phyloP scores from a whole-genome alignment of 805 yeast species.

The Diddensiella caesifluorescens region DNA sequence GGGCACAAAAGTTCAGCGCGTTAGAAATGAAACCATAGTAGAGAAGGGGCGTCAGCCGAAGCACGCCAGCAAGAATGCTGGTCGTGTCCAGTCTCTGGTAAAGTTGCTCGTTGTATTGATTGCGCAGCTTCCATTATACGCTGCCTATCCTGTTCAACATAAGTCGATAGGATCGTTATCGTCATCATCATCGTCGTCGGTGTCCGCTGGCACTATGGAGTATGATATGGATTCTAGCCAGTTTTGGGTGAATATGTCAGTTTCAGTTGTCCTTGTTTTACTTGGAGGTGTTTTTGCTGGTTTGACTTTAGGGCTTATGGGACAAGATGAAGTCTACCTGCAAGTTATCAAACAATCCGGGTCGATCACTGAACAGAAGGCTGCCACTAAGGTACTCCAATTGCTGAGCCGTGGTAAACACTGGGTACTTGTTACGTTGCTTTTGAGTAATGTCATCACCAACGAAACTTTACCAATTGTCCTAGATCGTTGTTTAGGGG shows the following conservation, averaged over 20 bases:
- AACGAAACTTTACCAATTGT: conserved; percentile 94
- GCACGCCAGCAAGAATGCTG: too few relatives aligned
- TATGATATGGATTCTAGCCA: neutral
- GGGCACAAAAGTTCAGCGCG: too few relatives aligned
- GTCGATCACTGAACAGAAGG: conserved; percentile 49
- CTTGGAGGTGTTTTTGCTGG: conserved; percentile 39
- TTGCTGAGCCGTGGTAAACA: conserved; percentile 83
- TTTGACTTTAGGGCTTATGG: conserved; percentile 92
- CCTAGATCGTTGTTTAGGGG: conserved; percentile 86
- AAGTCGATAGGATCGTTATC: neutral
- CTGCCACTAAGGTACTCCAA: conserved; percentile 65
- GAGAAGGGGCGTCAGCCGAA: too few relatives aligned
- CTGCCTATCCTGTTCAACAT: conserved; percentile 11
- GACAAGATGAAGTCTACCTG: conserved; percentile 92
- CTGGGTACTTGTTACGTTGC: conserved; percentile 89
- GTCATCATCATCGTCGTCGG: neutral
- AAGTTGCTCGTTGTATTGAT: conserved; percentile 13
- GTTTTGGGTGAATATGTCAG: conserved; percentile 29
- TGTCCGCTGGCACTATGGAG: neutral
- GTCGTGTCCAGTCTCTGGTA: conserved; percentile 8
- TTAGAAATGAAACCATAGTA: too few relatives aligned
- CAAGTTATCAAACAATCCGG: conserved; percentile 91
- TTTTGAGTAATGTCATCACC: conserved; percentile 82
- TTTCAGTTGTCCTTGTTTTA: conserved; percentile 32
- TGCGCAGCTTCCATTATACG: conserved; percentile 16